Conservation (phyloP, 495 filamentous ascomycete species). For the Extremus antarcticus region DNA sequence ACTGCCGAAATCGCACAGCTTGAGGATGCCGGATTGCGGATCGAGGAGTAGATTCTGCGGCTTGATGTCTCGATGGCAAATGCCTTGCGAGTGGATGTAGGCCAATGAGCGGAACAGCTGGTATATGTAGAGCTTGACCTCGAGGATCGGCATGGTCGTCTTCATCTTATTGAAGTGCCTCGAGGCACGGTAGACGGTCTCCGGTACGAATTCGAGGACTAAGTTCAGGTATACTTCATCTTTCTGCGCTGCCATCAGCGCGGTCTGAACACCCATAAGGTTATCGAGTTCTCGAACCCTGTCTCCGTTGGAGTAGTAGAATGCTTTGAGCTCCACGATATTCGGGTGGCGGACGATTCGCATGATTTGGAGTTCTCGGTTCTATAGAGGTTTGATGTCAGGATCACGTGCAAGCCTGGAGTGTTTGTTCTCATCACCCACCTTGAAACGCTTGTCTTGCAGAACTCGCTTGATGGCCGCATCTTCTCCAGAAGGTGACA, state of each 20-base stretch:
- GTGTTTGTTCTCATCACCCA: constrained; percentile 26
- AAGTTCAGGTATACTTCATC: constrained; percentile 99
- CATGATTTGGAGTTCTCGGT: constrained; percentile 99
- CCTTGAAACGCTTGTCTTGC: constrained; percentile 99
- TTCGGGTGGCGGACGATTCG: constrained; percentile 97
- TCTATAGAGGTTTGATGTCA: constrained; percentile 47
- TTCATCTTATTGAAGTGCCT: constrained; percentile 99
- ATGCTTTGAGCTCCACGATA: constrained; percentile 96
- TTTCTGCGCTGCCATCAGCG: constrained; percentile 50
- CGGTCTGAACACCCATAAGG: constrained; percentile 19
- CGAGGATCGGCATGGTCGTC: constrained; percentile 97
- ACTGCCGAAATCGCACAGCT: constrained; percentile 97
- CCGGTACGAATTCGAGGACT: constrained; percentile 94
- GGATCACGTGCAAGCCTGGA: neutral
- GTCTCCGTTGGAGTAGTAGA: constrained; percentile 98
- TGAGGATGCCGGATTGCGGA: constrained; percentile 78
- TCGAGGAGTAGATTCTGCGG: constrained; percentile 95
- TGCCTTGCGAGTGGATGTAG: constrained; percentile 98
- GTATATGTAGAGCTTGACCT: constrained; percentile 99
- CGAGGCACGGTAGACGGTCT: constrained; percentile 97
- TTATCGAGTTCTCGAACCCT: constrained; percentile 45
- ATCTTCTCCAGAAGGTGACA: constrained; percentile 92
- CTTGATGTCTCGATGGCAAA: constrained; percentile 99
- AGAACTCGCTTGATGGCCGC: constrained; percentile 97
- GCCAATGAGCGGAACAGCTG: constrained; percentile 96